Percentiles rank a stretch among this genome's conserved stretches.
Conservation (phyloP, 1,284 basidiomycete species). For the Tilletia walkeri region DNA sequence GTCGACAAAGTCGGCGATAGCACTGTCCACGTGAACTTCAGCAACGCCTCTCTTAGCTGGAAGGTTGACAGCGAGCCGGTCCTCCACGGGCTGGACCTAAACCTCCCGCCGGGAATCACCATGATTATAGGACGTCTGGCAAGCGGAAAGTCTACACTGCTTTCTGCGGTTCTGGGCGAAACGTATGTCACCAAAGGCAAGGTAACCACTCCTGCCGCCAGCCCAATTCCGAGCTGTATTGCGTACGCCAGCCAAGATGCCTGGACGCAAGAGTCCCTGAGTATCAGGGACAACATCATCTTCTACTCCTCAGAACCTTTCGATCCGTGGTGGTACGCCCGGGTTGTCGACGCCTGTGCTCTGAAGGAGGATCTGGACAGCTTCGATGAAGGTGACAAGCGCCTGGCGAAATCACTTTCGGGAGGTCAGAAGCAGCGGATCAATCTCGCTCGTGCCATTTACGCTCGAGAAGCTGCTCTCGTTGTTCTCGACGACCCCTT, state of each 20-base stretch:
- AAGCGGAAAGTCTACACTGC: constrained; percentile 32
- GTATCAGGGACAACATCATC: constrained; percentile 35
- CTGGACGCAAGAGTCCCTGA: constrained; percentile 28
- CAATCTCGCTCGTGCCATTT: constrained; percentile 35
- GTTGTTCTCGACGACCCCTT: constrained; percentile 33
- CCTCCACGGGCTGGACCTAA: constrained; percentile 14
- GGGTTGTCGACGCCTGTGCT: constrained; percentile 28
- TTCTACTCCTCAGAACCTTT: constrained; percentile 19
- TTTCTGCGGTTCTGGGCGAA: constrained; percentile 33
- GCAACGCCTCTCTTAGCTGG: not conserved
- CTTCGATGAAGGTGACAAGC: constrained; percentile 15
- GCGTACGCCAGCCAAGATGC: constrained; percentile 31
- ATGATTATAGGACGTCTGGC: constrained; percentile 28
- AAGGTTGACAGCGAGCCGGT: constrained; percentile 20
- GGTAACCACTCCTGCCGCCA: not conserved
- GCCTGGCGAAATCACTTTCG: constrained; percentile 26
- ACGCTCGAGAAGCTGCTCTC: constrained; percentile 20
- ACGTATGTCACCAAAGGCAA: constrained; percentile 17
- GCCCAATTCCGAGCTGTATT: not conserved
- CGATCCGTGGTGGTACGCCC: constrained; percentile 23
- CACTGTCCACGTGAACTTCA: constrained; percentile 9
- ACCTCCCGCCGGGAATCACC: constrained; percentile 14
- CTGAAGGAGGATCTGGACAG: constrained; percentile 25
- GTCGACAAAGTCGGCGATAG: not conserved
- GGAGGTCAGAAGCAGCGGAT: constrained; percentile 40